A percentile compares a stretch with the other conserved stretches of the same genome.
Conservation (phyloP, 192 early-diverging fungal species). For the Diversispora epigaea region DNA sequence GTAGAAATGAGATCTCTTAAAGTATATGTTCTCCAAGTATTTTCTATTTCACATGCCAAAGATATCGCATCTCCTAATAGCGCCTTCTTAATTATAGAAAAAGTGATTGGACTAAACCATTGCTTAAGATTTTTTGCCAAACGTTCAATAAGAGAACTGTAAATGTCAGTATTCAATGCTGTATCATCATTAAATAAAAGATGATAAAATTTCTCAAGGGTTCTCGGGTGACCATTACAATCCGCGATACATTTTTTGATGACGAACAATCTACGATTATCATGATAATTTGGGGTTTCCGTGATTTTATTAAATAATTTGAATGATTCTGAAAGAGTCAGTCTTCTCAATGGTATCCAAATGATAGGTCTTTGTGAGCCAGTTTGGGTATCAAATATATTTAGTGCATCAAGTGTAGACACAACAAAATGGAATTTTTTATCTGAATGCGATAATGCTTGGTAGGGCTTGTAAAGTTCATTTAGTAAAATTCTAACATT, state of each 20-base stretch:
- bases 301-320: constrained; percentile 1
- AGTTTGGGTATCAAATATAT: neutral
- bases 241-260: constrained; percentile 12
- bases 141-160: no score
- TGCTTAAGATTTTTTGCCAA: neutral
- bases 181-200: neutral
- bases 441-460: neutral
- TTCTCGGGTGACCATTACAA: constrained; percentile 9
- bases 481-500: neutral
- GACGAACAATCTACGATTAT: neutral
- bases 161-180: neutral
- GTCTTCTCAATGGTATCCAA: constrained; percentile 18
- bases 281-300: no score
- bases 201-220: constrained; percentile 13
- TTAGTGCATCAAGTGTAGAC: constrained; percentile 6
- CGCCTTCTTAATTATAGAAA: constrained; percentile 13
- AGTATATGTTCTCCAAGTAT: neutral
- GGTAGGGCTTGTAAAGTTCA: neutral
- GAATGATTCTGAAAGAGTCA: neutral
- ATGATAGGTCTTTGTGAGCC: neutral
- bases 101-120: neutral
- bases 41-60: constrained; percentile 1
- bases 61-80: neutral
- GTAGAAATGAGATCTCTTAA: neutral
- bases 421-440: constrained; percentile 12